Evolutionary conservation across 169 alveolate genomes (phyloP).

Genomic region (Neospora caninum): DNA sequence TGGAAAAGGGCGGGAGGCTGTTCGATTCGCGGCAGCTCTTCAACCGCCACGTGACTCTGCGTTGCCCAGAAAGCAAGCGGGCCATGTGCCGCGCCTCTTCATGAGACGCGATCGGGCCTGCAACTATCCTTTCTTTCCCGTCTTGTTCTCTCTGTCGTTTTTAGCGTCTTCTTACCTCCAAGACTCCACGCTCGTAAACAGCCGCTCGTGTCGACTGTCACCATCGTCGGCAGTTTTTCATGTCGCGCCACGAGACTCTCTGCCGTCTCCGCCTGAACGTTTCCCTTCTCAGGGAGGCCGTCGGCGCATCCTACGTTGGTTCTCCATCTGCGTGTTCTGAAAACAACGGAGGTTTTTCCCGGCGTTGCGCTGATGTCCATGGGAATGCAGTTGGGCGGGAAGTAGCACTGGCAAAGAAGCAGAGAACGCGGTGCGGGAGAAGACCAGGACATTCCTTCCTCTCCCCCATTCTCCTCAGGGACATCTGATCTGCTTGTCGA

Average conservation of each 20-base stretch:
- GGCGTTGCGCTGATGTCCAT: slow-evolving; percentile 33
- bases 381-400: background rate
- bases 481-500: no score
- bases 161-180: background rate
- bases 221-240: background rate
- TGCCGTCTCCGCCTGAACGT: background rate
- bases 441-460: background rate
- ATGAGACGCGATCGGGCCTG: no score
- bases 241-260: background rate
- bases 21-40: no score
- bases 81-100: no score
- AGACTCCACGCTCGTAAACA: slow-evolving; percentile 10
- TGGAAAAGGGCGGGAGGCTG: no score
- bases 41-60: no score
- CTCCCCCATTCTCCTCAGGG: no score
- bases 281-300: background rate
- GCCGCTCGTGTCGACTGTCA: background rate
- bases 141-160: no score
- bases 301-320: background rate
- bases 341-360: background rate
- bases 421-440: background rate
- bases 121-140: no score
- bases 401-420: background rate
- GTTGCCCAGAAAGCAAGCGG: no score
- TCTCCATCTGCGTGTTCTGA: background rate